These are phyloP conservation scores for Sporothrix pallida DNA, from an alignment of 2,329 filamentous ascomycete species.

Conservation along the genomic window DNA sequence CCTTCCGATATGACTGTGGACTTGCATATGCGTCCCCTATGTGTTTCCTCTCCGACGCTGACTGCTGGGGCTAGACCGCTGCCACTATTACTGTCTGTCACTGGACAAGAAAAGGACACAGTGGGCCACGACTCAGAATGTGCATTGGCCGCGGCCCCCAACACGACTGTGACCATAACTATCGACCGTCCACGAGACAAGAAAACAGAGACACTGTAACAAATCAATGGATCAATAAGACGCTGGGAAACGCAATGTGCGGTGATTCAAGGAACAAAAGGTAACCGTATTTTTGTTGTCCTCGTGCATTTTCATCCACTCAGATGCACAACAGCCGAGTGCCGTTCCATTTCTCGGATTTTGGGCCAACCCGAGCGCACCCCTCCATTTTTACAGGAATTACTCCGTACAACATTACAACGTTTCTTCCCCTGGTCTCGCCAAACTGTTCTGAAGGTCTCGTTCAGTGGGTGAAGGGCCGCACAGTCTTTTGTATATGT, in stretches of 20 bases:
- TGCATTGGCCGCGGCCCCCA: constrained; percentile 12
- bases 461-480: not conserved
- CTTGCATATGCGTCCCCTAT: constrained; percentile 15
- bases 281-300: too few relatives aligned
- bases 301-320: not conserved
- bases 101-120: not conserved
- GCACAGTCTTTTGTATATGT: not conserved
- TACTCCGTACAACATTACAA: not conserved
- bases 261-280: not conserved
- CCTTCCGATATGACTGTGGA: constrained; percentile 26
- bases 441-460: too few relatives aligned
- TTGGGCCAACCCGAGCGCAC: not conserved
- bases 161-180: not conserved
- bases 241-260: constrained; percentile 22
- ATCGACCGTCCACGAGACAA: not conserved
- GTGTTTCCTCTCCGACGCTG: not conserved
- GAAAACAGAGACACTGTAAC: too few relatives aligned
- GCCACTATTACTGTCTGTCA: not conserved
- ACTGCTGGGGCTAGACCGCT: not conserved
- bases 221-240: constrained; percentile 25
- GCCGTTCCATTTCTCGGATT: constrained; percentile 3
- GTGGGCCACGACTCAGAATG: not conserved
- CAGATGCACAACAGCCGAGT: constrained; percentile 20
- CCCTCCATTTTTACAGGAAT: not conserved
- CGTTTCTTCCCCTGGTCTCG: not conserved